Evolutionary conservation across 352 stramenopile genomes (phyloP).

Genomic region (Pythium sp.): DNA sequence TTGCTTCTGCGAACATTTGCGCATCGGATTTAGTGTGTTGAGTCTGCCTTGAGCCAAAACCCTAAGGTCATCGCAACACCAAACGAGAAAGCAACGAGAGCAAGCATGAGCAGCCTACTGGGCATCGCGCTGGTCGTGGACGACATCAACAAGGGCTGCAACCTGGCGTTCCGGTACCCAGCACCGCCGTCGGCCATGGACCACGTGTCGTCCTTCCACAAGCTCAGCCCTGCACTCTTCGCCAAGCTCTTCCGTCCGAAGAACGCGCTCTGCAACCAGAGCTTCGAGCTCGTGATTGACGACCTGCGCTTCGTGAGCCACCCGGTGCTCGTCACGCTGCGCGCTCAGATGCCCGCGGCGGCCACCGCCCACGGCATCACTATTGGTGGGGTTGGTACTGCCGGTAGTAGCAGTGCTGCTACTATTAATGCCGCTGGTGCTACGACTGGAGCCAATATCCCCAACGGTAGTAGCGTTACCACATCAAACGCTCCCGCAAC

Average conservation of each 20-base stretch:
- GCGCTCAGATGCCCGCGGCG: slow-evolving; percentile 15
- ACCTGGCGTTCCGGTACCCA: slow-evolving; percentile 84
- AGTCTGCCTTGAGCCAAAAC: not conserved
- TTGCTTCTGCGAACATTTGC: too few species aligned
- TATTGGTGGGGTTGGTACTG: not conserved
- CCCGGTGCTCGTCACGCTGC: slow-evolving; percentile 69
- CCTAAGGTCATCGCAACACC: too few species aligned
- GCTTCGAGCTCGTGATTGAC: slow-evolving; percentile 87
- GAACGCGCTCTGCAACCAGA: slow-evolving; percentile 84
- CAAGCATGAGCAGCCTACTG: slow-evolving; percentile 38
- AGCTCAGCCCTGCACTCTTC: slow-evolving; percentile 59
- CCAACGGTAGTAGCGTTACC: not conserved
- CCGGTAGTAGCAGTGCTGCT: not conserved
- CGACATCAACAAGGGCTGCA: slow-evolving; percentile 87
- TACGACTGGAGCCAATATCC: not conserved
- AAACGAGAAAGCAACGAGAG: not conserved
- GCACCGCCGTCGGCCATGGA: slow-evolving; percentile 39
- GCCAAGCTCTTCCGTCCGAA: slow-evolving; percentile 88
- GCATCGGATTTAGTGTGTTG: too few species aligned
- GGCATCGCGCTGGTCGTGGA: slow-evolving; percentile 84
- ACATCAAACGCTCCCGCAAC: not conserved
- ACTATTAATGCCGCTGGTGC: not conserved
- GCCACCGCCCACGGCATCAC: not conserved
- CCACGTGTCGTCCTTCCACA: slow-evolving; percentile 68
- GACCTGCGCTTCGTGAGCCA: slow-evolving; percentile 85